phyloP scores from a whole-genome alignment of 1,139 yeast genomes.

The Geotrichum macrosporum region DNA sequence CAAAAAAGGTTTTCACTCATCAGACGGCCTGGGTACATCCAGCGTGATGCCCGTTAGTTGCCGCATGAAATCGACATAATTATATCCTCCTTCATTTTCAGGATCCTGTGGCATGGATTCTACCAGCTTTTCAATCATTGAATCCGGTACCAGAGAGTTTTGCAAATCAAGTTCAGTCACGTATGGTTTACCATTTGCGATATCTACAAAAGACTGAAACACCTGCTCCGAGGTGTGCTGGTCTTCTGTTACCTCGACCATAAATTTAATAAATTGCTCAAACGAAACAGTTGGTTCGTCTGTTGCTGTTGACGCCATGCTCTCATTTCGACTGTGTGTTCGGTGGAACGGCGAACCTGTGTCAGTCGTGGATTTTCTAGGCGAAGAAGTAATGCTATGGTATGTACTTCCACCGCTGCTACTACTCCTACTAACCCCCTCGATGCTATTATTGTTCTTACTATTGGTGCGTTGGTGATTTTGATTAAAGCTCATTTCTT shows the following conservation, averaged over 20 bases:
- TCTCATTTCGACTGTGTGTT: slow-evolving; percentile 5
- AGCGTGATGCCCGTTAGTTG: slow-evolving; percentile 22
- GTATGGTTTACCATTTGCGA: slow-evolving; percentile 41
- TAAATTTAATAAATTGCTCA: slow-evolving; percentile 41
- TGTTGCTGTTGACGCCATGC: slow-evolving; percentile 1
- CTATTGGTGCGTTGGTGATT: background rate
- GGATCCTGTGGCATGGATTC: slow-evolving; percentile 32
- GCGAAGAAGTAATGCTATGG: background rate
- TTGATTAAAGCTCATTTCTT: background rate
- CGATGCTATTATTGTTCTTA: slow-evolving; percentile 1
- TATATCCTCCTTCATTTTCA: slow-evolving; percentile 22
- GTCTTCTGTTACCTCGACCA: slow-evolving; percentile 43
- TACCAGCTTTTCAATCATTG: slow-evolving; percentile 36
- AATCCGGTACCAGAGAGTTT: slow-evolving; percentile 38
- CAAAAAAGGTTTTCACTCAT: too few species aligned
- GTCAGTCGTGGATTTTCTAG: background rate
- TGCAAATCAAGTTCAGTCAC: slow-evolving; percentile 42
- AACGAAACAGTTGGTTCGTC: slow-evolving; percentile 33
- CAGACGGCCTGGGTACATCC: slow-evolving; percentile 6
- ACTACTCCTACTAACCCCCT: background rate
- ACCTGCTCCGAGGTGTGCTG: slow-evolving; percentile 42
- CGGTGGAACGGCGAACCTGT: background rate
- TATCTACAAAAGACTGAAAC: slow-evolving; percentile 40
- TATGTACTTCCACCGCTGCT: background rate
- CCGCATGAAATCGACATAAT: slow-evolving; percentile 36